phyloP scores from a whole-genome alignment of 768 basidiomycete genomes.

The Dioszegia crocea region DNA sequence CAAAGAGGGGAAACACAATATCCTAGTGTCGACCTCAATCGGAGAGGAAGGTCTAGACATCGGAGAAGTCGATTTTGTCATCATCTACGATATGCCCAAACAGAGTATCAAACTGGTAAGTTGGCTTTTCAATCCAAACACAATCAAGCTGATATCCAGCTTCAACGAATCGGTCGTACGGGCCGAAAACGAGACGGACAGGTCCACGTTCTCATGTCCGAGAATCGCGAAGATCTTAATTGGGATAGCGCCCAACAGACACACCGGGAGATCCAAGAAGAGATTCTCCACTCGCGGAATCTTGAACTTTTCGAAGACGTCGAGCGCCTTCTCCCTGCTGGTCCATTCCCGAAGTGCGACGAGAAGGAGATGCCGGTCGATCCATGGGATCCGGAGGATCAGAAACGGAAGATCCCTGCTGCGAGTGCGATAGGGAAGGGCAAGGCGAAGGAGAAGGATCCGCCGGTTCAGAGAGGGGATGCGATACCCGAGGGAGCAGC shows the following conservation, averaged over 20 bases:
- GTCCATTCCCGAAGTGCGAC: conserved; percentile 69
- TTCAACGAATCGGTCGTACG: conserved; percentile 92
- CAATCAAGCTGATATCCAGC: conserved; percentile 56
- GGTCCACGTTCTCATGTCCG: conserved; percentile 86
- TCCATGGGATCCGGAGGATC: conserved; percentile 41
- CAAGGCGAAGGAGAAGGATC: conserved; percentile 35
- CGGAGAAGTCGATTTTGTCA: conserved; percentile 90
- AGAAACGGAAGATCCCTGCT: conserved; percentile 26
- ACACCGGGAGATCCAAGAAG: conserved; percentile 82
- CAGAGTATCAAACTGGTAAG: conserved; percentile 92
- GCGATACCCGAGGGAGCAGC: conserved; percentile 44
- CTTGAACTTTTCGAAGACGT: conserved; percentile 93
- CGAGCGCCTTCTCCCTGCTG: conserved; percentile 72
- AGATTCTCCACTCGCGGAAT: conserved; percentile 76
- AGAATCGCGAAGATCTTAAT: conserved; percentile 79
- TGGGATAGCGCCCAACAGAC: conserved; percentile 80
- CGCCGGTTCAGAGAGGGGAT: conserved; percentile 55
- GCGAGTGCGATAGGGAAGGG: not conserved
- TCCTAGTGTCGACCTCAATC: conserved; percentile 90
- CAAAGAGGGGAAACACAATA: conserved; percentile 80
- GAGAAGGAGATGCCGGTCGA: conserved; percentile 81
- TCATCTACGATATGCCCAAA: conserved; percentile 96
- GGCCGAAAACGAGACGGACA: conserved; percentile 84
- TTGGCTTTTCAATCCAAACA: no score
- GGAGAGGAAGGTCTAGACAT: conserved; percentile 99